A percentile compares a stretch with the other conserved stretches of the same genome.
Conservation (phyloP, 1,284 basidiomycete species). For the Fomitopsis pinicola region DNA sequence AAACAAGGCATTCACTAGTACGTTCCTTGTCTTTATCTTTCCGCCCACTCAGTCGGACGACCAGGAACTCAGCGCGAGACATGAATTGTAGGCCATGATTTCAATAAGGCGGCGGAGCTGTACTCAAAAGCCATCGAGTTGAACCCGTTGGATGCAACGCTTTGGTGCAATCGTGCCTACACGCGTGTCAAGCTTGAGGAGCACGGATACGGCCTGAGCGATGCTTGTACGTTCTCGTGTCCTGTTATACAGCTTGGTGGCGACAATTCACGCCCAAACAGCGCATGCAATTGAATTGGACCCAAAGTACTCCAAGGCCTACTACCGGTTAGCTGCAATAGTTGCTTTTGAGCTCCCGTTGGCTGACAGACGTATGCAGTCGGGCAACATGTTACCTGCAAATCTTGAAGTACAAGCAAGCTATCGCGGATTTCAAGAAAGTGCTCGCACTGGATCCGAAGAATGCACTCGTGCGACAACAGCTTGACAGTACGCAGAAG, state of each 20-base stretch:
- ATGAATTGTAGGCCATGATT: conserved; percentile 46
- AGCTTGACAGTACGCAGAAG: conserved; percentile 89
- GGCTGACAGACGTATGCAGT: conserved; percentile 34
- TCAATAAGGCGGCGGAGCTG: conserved; percentile 59
- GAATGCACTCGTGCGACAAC: conserved; percentile 77
- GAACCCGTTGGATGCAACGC: conserved; percentile 72
- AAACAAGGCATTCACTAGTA: conserved; percentile 82
- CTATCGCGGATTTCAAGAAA: conserved; percentile 85
- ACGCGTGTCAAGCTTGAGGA: conserved; percentile 79
- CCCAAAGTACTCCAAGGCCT: conserved; percentile 89
- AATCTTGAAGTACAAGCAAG: conserved; percentile 80
- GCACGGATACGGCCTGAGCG: conserved; percentile 76
- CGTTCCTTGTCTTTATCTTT: conserved; percentile 17
- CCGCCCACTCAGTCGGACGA: conserved; percentile 1
- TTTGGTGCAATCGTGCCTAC: conserved; percentile 81
- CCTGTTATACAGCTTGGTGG: neutral
- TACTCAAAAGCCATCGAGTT: conserved; percentile 78
- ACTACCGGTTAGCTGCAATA: conserved; percentile 56
- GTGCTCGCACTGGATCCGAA: conserved; percentile 85
- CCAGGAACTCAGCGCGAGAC: neutral
- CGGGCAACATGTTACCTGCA: conserved; percentile 92
- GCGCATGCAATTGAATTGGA: conserved; percentile 88
- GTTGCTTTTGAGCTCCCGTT: too few relatives aligned
- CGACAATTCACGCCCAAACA: conserved; percentile 24
- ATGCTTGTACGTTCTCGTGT: conserved; percentile 49